Evolutionary conservation across 352 stramenopile genomes (phyloP).

Genomic region (Plasmopara viticola): DNA sequence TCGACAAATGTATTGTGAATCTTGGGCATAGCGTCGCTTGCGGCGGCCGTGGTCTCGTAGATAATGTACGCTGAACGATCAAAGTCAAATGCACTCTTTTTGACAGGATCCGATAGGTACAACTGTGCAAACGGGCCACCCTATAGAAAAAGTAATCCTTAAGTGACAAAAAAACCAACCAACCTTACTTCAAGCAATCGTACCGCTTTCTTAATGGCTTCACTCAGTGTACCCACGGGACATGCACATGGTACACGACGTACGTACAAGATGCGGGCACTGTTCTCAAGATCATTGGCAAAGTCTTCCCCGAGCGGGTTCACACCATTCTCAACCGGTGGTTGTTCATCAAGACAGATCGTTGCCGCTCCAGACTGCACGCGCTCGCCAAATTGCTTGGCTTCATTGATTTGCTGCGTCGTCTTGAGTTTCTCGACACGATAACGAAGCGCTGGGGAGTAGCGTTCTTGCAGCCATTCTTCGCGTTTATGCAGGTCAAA

Average conservation of each 20-base stretch:
- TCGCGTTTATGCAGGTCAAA: slow-evolving; percentile 81
- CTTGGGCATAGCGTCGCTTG: slow-evolving; percentile 69
- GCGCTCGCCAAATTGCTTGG: slow-evolving; percentile 69
- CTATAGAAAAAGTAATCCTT: slow-evolving; percentile 14
- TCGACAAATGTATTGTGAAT: slow-evolving; percentile 85
- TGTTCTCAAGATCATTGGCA: slow-evolving; percentile 75
- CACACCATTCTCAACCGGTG: slow-evolving; percentile 6
- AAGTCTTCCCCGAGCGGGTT: slow-evolving; percentile 43
- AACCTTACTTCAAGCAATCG: slow-evolving; percentile 1
- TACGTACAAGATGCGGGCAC: slow-evolving; percentile 69
- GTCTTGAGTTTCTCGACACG: slow-evolving; percentile 60
- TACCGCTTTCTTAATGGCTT: slow-evolving; percentile 81
- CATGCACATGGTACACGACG: slow-evolving; percentile 77
- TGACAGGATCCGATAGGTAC: slow-evolving; percentile 76
- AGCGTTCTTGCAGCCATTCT: slow-evolving; percentile 83
- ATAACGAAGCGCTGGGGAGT: slow-evolving; percentile 69
- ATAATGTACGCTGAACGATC: slow-evolving; percentile 82
- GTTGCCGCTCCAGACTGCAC: slow-evolving; percentile 41
- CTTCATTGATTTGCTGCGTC: slow-evolving; percentile 60
- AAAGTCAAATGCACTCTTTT: slow-evolving; percentile 84
- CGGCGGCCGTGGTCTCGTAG: slow-evolving; percentile 64
- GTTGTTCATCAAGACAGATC: slow-evolving; percentile 61
- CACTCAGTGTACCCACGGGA: slow-evolving; percentile 55
- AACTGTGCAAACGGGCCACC: slow-evolving; percentile 69
- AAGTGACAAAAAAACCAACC: slow-evolving; percentile 2